A percentile compares a stretch with the other conserved stretches of the same genome.
Evolutionary conservation across 805 yeast genomes (phyloP).

Genomic region (Saturnispora zaruensis): DNA sequence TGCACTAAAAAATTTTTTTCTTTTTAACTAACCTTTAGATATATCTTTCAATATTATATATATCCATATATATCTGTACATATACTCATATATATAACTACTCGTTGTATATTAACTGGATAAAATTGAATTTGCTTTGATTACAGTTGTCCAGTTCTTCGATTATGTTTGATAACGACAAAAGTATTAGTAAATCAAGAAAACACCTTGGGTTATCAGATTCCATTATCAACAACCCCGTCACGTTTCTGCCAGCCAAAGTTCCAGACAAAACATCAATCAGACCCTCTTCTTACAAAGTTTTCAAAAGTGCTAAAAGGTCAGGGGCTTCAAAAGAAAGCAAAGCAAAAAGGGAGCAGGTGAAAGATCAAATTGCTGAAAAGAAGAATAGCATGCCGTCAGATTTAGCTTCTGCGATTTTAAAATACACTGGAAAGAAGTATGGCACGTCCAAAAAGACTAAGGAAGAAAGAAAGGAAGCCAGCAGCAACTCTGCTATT

Average conservation of each 20-base stretch:
- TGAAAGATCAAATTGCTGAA: background rate
- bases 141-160: background rate
- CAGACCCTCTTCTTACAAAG: slow-evolving; percentile 41
- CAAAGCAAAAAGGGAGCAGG: background rate
- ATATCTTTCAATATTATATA: too few species aligned
- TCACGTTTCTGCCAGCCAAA: slow-evolving; percentile 55
- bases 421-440: slow-evolving; percentile 47
- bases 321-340: background rate
- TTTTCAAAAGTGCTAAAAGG: slow-evolving; percentile 26
- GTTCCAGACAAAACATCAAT: slow-evolving; percentile 39
- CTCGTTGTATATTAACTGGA: background rate
- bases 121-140: background rate
- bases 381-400: slow-evolving; percentile 26
- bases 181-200: background rate
- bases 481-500: background rate
- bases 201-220: slow-evolving; percentile 5
- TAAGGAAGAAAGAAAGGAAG: background rate
- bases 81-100: background rate
- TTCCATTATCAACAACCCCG: slow-evolving; percentile 45
- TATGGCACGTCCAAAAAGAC: slow-evolving; percentile 31
- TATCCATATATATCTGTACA: too few species aligned
- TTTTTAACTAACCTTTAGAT: background rate
- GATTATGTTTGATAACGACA: background rate
- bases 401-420: slow-evolving; percentile 52
- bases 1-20: background rate